These are phyloP conservation scores for Eimeria falciformis DNA, from an alignment of 169 alveolate genomes.

Conservation along the genomic window DNA sequence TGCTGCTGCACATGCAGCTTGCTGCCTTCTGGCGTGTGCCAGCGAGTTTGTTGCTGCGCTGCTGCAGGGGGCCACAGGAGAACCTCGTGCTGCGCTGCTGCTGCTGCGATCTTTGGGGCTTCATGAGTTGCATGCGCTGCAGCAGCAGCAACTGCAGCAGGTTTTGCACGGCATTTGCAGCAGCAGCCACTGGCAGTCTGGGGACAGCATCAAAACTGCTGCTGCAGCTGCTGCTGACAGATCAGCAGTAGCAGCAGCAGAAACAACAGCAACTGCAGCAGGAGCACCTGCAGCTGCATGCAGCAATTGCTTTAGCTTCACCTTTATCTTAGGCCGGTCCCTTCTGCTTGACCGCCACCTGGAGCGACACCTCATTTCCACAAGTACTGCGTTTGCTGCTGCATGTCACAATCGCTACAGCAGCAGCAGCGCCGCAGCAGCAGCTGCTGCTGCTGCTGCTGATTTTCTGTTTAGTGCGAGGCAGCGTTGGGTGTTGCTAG, in stretches of 20 bases:
- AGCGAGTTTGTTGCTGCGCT: slow-evolving; percentile 17
- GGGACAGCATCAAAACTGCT: not conserved
- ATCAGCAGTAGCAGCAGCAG: slow-evolving; percentile 14
- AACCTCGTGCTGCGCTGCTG: not conserved
- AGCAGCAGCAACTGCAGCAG: not conserved
- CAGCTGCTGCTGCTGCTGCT: slow-evolving; percentile 11
- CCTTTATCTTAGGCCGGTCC: not conserved
- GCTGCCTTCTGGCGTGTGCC: not conserved
- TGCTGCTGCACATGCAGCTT: slow-evolving; percentile 35
- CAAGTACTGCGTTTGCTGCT: slow-evolving; percentile 30
- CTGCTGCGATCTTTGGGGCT: slow-evolving; percentile 45
- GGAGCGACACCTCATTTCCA: not conserved
- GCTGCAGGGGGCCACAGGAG: slow-evolving; percentile 21
- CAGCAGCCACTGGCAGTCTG: not conserved
- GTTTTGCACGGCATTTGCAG: slow-evolving; percentile 27
- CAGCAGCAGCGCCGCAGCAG: slow-evolving; percentile 19
- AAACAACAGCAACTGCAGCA: not conserved
- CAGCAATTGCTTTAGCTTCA: not conserved
- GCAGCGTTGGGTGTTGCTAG: not conserved
- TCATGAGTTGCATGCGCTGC: not conserved
- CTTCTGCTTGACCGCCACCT: not conserved
- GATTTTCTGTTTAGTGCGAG: not conserved
- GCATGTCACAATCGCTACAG: not conserved
- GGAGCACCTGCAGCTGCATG: slow-evolving; percentile 1
- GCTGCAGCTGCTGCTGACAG: not conserved